Conservation (phyloP, 108 stramenopile genomes). For the Skeletonema potamos region DNA sequence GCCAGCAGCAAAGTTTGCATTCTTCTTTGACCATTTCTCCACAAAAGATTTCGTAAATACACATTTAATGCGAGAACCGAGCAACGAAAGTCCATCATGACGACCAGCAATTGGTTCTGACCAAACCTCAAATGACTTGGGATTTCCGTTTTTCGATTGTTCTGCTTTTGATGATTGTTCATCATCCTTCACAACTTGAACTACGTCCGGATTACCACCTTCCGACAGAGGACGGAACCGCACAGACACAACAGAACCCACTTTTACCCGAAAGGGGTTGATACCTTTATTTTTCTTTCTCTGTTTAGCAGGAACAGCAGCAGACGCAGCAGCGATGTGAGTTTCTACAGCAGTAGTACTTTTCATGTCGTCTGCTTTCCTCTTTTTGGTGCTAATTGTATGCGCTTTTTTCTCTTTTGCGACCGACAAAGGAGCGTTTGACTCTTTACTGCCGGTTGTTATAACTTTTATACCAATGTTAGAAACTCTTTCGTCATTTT, state of each 20-base stretch:
- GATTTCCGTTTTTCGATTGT: conserved; percentile 14
- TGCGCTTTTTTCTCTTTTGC: not conserved
- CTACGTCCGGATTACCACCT: conserved; percentile 32
- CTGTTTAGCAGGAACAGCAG: not conserved
- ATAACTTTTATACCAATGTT: not conserved
- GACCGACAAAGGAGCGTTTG: not conserved
- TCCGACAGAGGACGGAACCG: conserved; percentile 46
- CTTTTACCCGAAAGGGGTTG: conserved; percentile 74
- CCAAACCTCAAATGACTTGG: conserved; percentile 54
- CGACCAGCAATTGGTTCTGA: conserved; percentile 55
- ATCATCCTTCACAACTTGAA: conserved; percentile 20
- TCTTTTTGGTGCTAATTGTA: not conserved
- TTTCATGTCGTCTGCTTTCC: not conserved
- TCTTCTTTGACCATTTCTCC: conserved; percentile 10
- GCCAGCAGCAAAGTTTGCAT: conserved; percentile 7
- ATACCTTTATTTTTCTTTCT: conserved; percentile 50
- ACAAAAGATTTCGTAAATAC: conserved; percentile 46
- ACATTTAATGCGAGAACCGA: conserved; percentile 70
- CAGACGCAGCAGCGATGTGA: not conserved
- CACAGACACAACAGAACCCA: conserved; percentile 67
- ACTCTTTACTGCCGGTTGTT: not conserved
- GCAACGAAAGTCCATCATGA: conserved; percentile 63
- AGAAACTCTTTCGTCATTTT: not conserved
- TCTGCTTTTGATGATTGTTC: too few species aligned
- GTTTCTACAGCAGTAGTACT: not conserved